Conservation (phyloP, 371 early-diverging fungal species). For the Lichtheimia hyalospora region DNA sequence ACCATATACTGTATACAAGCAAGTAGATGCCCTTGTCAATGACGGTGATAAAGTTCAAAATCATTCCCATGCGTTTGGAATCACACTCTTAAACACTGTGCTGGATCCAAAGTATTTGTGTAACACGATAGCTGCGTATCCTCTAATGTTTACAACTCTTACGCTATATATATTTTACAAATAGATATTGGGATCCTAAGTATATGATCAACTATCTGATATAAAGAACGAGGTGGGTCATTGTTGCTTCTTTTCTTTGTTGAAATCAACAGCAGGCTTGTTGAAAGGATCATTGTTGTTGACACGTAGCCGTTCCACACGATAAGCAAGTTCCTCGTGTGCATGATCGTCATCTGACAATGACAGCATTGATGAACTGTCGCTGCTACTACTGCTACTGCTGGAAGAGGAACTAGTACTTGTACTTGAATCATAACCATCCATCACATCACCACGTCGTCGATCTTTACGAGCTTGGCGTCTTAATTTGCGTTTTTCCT, state of each 20-base stretch:
- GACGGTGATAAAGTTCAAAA: too few species aligned
- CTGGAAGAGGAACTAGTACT: slow-evolving; percentile 2
- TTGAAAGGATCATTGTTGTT: not conserved
- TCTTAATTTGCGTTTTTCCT: not conserved
- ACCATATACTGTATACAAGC: too few species aligned
- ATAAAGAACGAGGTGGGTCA: not conserved
- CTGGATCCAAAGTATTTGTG: too few species aligned
- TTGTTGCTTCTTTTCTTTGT: slow-evolving; percentile 2
- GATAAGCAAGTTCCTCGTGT: not conserved
- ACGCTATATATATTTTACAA: too few species aligned
- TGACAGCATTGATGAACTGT: not conserved
- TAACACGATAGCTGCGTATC: too few species aligned
- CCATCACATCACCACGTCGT: not conserved
- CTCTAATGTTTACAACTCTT: too few species aligned
- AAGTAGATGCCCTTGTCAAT: too few species aligned
- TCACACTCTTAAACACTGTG: too few species aligned
- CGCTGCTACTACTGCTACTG: not conserved
- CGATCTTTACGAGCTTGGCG: not conserved
- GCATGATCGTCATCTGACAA: not conserved
- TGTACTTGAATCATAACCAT: slow-evolving; percentile 3
- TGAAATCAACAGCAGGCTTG: not conserved
- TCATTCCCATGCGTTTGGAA: too few species aligned
- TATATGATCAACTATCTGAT: too few species aligned
- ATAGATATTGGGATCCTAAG: too few species aligned
- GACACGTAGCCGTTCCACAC: not conserved